A percentile compares a stretch with the other conserved stretches of the same genome.
These are phyloP conservation scores for Tardiomyces blankii DNA, from an alignment of 1,139 yeast species.

Conservation along the genomic window DNA sequence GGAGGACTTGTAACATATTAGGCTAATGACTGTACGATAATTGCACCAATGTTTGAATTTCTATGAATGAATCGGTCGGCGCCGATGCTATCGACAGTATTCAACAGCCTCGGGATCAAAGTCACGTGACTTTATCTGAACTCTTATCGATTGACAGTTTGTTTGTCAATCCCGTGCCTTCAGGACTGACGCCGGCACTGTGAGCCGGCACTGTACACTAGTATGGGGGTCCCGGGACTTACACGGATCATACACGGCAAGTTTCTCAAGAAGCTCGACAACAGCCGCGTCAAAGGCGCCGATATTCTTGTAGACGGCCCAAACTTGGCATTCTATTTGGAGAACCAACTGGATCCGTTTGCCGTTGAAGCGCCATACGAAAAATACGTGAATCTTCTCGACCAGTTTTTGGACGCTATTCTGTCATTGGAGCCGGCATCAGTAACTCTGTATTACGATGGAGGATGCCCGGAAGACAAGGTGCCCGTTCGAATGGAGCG, in stretches of 20 bases:
- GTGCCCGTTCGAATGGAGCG: neutral
- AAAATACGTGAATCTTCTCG: neutral
- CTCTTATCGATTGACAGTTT: no score
- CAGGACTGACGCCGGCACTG: no score
- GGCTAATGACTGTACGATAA: no score
- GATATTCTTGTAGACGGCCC: neutral
- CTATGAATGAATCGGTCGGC: no score
- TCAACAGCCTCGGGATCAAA: no score
- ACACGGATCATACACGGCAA: neutral
- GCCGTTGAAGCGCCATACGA: neutral
- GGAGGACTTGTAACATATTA: no score
- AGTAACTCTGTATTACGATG: neutral
- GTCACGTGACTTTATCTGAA: no score
- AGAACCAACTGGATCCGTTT: neutral
- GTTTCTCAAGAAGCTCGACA: neutral
- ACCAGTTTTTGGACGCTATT: neutral
- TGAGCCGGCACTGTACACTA: neutral
- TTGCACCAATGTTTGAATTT: no score
- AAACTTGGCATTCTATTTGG: neutral
- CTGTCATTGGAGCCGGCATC: neutral
- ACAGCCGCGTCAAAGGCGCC: neutral
- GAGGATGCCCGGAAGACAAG: neutral
- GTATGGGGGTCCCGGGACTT: neutral
- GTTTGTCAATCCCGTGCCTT: no score
- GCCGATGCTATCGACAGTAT: no score